A percentile compares a stretch with the other conserved stretches of the same genome.
phyloP scores from a whole-genome alignment of 176 grass and related monocot genomes.

The Dactylis glomerata region DNA sequence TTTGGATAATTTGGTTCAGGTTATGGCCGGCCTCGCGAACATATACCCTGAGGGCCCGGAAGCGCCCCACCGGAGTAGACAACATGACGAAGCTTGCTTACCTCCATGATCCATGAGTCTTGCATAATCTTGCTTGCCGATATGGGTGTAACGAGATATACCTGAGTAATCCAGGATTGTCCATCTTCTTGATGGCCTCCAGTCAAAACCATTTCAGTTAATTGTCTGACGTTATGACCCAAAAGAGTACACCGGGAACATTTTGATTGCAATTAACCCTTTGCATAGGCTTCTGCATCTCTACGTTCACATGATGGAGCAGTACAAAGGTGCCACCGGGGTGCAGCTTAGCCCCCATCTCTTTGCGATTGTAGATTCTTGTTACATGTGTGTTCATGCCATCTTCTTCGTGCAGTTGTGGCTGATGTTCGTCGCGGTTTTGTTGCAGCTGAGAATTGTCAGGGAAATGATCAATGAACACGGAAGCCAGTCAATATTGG shows the following conservation, averaged over 20 bases:
- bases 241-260: conserved; percentile 71
- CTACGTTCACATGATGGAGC: conserved; percentile 79
- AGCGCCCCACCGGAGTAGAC: conserved; percentile 75
- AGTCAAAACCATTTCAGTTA: neutral
- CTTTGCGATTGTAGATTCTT: conserved; percentile 70
- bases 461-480: conserved; percentile 66
- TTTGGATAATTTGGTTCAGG: conserved; percentile 36
- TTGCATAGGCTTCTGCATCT: conserved; percentile 71
- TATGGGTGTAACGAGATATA: conserved; percentile 81
- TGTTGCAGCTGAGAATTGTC: neutral
- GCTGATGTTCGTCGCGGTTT: neutral
- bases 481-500: conserved; percentile 72
- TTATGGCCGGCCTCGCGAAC: conserved; percentile 51
- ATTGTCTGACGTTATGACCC: neutral
- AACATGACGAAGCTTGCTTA: conserved; percentile 92
- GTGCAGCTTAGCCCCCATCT: conserved; percentile 86
- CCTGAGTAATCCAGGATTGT: conserved; percentile 37
- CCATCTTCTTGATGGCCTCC: neutral
- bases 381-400: conserved; percentile 63
- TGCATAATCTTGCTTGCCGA: conserved; percentile 63
- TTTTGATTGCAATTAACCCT: conserved; percentile 91
- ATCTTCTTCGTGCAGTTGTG: neutral
- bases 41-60: conserved; percentile 89
- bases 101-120: conserved; percentile 77
- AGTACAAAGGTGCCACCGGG: conserved; percentile 68